These are phyloP conservation scores for Plantago major DNA, from an alignment of 257 asterid species.

Conservation along the genomic window DNA sequence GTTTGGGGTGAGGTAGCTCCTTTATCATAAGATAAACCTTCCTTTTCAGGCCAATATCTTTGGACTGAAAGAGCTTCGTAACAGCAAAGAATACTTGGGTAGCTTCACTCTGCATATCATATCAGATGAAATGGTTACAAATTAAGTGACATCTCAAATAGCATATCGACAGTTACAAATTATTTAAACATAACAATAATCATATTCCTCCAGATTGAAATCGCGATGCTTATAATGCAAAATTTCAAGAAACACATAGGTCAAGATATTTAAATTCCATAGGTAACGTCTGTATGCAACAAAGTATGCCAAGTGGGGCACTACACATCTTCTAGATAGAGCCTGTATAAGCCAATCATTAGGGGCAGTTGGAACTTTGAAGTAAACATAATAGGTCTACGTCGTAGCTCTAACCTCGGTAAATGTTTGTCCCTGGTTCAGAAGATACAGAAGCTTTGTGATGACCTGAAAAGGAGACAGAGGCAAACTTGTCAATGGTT, in stretches of 20 bases:
- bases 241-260: too few species aligned
- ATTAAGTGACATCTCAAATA: too few species aligned
- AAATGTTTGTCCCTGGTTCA: slow-evolving; percentile 93
- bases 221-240: too few species aligned
- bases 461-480: slow-evolving; percentile 54
- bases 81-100: slow-evolving; percentile 90
- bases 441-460: slow-evolving; percentile 93
- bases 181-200: too few species aligned
- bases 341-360: neutral
- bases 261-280: too few species aligned
- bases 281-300: too few species aligned
- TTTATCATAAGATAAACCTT: slow-evolving; percentile 93
- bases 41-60: slow-evolving; percentile 84
- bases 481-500: slow-evolving; percentile 18
- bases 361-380: neutral
- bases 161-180: too few species aligned
- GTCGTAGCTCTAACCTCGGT: slow-evolving; percentile 50
- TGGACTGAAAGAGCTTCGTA: slow-evolving; percentile 91
- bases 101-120: slow-evolving; percentile 60
- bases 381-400: too few species aligned
- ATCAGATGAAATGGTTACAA: neutral
- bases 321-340: too few species aligned
- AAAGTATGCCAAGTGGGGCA: too few species aligned
- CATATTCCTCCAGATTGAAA: too few species aligned
- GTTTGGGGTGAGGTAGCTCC: slow-evolving; percentile 85